These are phyloP conservation scores for Globisporangium barbulae DNA, from an alignment of 352 stramenopile species.

Conservation along the genomic window DNA sequence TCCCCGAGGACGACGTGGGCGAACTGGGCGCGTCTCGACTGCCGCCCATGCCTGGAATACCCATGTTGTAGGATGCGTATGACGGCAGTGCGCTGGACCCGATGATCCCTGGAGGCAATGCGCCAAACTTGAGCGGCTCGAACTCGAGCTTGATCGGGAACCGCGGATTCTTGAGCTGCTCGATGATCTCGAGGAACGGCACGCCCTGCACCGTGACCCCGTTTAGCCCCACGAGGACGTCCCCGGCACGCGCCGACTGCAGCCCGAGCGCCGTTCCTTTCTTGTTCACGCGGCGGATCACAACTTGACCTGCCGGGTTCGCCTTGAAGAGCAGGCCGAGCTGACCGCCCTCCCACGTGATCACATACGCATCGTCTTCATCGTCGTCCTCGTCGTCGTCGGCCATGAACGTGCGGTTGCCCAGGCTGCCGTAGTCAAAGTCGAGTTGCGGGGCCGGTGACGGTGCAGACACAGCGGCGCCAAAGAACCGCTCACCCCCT, in stretches of 20 bases:
- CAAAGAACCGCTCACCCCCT: constrained; percentile 10
- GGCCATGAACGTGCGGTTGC: constrained; percentile 12
- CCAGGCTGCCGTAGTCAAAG: constrained; percentile 2
- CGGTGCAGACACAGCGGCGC: background rate
- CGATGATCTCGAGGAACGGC: constrained; percentile 66
- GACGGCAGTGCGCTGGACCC: background rate
- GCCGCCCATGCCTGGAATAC: background rate
- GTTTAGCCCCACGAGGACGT: constrained; percentile 75
- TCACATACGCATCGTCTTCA: constrained; percentile 66
- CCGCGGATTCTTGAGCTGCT: constrained; percentile 48
- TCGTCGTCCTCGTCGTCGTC: constrained; percentile 48
- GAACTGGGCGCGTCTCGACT: constrained; percentile 4
- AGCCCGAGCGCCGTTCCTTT: constrained; percentile 55
- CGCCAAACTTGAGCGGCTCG: constrained; percentile 44
- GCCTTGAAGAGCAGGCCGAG: constrained; percentile 76
- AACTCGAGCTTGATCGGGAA: constrained; percentile 77
- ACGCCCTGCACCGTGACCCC: constrained; percentile 41
- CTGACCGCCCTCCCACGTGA: constrained; percentile 63
- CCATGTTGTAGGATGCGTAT: background rate
- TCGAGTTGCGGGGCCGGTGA: background rate
- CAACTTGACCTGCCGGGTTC: constrained; percentile 38
- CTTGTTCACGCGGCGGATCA: constrained; percentile 78
- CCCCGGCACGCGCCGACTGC: constrained; percentile 61
- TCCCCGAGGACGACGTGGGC: constrained; percentile 33
- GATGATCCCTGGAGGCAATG: constrained; percentile 7